phyloP scores from a whole-genome alignment of 208 protist species.

The Leishmania arabica region DNA sequence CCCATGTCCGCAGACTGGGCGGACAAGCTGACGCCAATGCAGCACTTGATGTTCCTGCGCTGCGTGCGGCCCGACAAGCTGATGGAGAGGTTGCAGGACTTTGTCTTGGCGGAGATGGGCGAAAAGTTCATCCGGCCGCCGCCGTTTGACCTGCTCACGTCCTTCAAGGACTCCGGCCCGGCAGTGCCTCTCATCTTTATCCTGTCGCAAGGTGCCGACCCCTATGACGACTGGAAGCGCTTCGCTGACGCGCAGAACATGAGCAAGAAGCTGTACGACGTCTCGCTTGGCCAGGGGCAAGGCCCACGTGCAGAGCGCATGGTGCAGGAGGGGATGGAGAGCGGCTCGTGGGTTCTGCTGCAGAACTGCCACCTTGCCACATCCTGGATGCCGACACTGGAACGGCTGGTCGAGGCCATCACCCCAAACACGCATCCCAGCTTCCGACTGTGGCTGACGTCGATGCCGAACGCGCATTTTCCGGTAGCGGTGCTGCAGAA shows the following conservation, averaged over 20 bases:
- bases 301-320: conserved; percentile 96
- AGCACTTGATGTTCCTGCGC: conserved; percentile 96
- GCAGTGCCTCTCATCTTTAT: conserved; percentile 98
- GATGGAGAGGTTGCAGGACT: conserved; percentile 95
- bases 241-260: conserved; percentile 97
- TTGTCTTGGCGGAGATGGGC: conserved; percentile 92
- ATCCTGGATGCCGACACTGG: conserved; percentile 98
- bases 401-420: conserved; percentile 95
- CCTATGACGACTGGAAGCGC: conserved; percentile 95
- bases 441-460: conserved; percentile 99
- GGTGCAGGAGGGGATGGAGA: conserved; percentile 93
- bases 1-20: conserved; percentile 81
- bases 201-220: conserved; percentile 98
- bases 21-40: conserved; percentile 87
- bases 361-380: conserved; percentile 99
- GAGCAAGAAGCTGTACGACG: conserved; percentile 94
- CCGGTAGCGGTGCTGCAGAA: conserved; percentile 98
- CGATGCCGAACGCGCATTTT: conserved; percentile 97
- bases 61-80: conserved; percentile 98
- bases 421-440: conserved; percentile 87
- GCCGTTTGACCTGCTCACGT: conserved; percentile 95
- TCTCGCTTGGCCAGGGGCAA: conserved; percentile 98
- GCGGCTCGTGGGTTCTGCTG: conserved; percentile 96
- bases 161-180: conserved; percentile 94
- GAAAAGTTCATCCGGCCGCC: conserved; percentile 96